Base-by-base conservation (phyloP, 176 grass and related monocot species). In the Eragrostis curvula region DNA sequence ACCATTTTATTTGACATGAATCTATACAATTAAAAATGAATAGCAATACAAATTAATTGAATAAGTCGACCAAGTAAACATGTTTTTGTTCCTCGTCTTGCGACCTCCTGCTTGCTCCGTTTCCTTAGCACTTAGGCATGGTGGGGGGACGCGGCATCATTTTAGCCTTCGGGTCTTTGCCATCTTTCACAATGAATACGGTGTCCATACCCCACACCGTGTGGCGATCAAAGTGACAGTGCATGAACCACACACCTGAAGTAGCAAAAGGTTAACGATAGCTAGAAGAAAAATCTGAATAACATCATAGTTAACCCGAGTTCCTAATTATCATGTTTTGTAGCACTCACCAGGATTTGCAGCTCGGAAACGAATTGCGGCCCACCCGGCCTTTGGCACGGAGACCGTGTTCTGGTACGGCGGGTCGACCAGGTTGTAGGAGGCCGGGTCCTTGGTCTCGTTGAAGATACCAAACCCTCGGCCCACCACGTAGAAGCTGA, bases 211-310 rank as follows among this genome's bases (percentile, higher is more conserved):
- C 90, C 93, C 93, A 96, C 8, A 84, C 44, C 7, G 43, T 61
- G 70, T 96, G 90, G 13, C 85, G 85, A 43, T 93, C 90, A 3
- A 87, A 93, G 61, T 96, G 94, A 6, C 90, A 96, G 68, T 96
- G 94, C 90, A 96, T 91, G 49, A 89, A 91, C 88, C 90, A 96
- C 56, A 92, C 91, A 43, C 79, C 88, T 88, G 70, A 76, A 28
- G 10, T 6, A 66, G 2, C 56, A 72, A 40, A 40, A 62, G 0
- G 13, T 12, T 2, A 1, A 25, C 46, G 12, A 47, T 12, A 10
- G 9, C 3, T 61, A 63, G 23, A 46, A 10, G 0, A 48, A 48
- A 8, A 48, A 12, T 14, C 12, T 23, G 3, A 18, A 73, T 0
- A 11, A 5, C 3, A 29, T 11, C 23, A 25, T 16, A 20, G 50